Conservation (phyloP, 768 basidiomycete genomes). For the Wakefieldia striispora region DNA sequence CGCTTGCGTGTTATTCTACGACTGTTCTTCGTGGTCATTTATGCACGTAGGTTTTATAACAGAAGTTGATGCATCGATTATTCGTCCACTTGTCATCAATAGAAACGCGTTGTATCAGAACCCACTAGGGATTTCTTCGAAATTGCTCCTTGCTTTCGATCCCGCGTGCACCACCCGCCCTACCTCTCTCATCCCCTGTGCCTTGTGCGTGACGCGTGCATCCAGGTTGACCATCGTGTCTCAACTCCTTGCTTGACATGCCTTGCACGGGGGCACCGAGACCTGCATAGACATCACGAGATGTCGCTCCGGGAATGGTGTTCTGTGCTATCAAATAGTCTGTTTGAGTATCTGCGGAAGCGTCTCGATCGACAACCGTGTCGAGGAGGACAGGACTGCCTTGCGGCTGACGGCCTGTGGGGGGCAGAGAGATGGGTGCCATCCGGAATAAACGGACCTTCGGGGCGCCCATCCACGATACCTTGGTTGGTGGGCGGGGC, state of each 20-base stretch:
- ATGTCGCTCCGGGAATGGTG: constrained; percentile 34
- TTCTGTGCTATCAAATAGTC: too few species aligned
- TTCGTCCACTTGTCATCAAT: not conserved
- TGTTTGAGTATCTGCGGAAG: too few species aligned
- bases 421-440: not conserved
- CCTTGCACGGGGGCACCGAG: constrained; percentile 32
- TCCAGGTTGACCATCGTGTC: constrained; percentile 33
- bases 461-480: constrained; percentile 21
- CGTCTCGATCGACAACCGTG: too few species aligned
- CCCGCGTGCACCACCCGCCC: not conserved
- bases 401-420: constrained; percentile 13
- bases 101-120: not conserved
- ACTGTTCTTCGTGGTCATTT: not conserved
- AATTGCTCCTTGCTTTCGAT: constrained; percentile 7
- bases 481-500: constrained; percentile 11
- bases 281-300: constrained; percentile 29
- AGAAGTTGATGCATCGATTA: not conserved
- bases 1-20: constrained; percentile 2
- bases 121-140: not conserved
- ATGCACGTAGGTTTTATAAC: not conserved
- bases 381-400: too few species aligned
- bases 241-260: constrained; percentile 34
- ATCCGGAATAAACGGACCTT: constrained; percentile 4
- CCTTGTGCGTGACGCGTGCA: constrained; percentile 28
- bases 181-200: not conserved